A percentile compares a stretch with the other conserved stretches of the same genome.
phyloP scores from a whole-genome alignment of 106 monocot genomes.

The Dioscorea dumetorum region DNA sequence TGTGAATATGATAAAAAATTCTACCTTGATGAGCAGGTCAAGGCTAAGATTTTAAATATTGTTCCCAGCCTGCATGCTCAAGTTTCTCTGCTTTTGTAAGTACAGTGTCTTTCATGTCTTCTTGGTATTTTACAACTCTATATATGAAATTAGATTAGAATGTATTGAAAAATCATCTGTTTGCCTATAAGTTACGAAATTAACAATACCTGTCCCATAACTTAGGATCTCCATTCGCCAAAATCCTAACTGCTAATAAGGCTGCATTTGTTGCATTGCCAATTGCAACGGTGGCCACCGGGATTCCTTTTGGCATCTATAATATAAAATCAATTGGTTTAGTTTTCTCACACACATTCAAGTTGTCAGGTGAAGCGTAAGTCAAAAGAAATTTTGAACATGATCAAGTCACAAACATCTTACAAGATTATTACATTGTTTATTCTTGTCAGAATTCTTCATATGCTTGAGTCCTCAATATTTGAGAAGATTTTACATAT shows the following conservation, averaged over 20 bases:
- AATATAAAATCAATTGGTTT: neutral
- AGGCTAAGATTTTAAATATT: slow-evolving; percentile 44
- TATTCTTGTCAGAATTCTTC: too few relatives aligned
- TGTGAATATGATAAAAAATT: neutral
- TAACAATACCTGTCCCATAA: slow-evolving; percentile 52
- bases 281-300: slow-evolving; percentile 90
- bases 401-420: neutral
- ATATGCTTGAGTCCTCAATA: too few relatives aligned
- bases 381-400: neutral
- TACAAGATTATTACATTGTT: neutral
- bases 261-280: slow-evolving; percentile 90
- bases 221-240: slow-evolving; percentile 53
- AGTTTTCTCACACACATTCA: neutral
- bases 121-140: slow-evolving; percentile 69
- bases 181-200: too few relatives aligned
- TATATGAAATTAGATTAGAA: neutral
- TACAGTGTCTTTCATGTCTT: slow-evolving; percentile 62
- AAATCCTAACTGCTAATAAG: slow-evolving; percentile 63
- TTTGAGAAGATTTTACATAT: too few relatives aligned
- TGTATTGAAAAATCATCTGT: neutral
- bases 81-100: slow-evolving; percentile 75
- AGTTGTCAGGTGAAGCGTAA: too few relatives aligned
- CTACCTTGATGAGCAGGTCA: neutral
- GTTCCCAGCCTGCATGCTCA: slow-evolving; percentile 71
- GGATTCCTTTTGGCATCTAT: slow-evolving; percentile 95